Conservation (phyloP, 139 green algal genomes). For the Chlamydomonas schloesseri region DNA sequence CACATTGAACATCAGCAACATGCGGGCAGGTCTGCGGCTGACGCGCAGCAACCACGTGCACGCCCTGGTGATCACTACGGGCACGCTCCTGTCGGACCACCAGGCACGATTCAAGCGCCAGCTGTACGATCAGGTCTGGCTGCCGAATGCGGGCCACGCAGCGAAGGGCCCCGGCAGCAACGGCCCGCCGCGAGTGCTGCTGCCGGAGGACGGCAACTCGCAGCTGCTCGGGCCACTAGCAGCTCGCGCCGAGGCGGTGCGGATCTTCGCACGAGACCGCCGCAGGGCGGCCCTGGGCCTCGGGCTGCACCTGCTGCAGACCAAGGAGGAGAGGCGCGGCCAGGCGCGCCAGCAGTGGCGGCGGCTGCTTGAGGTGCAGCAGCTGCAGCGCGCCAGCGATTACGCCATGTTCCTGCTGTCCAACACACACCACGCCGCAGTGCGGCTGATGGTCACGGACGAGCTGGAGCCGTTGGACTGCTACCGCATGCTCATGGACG, state of each 20-base stretch:
- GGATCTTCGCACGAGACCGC: constrained; percentile 34
- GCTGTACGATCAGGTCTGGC: constrained; percentile 23
- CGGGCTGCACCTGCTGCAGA: neutral
- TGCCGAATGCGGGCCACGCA: neutral
- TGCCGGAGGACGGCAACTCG: neutral
- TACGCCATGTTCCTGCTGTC: constrained; percentile 58
- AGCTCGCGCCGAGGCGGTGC: neutral
- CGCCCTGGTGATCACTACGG: neutral
- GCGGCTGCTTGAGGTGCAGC: constrained; percentile 20
- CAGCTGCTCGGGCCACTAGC: constrained; percentile 25
- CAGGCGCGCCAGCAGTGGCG: constrained; percentile 11
- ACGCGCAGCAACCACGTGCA: neutral
- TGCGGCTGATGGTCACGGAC: neutral
- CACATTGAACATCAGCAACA: constrained; percentile 4
- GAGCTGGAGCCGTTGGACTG: neutral
- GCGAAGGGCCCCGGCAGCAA: neutral
- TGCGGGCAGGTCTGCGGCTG: neutral
- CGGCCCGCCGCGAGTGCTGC: neutral
- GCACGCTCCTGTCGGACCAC: constrained; percentile 12
- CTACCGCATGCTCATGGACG: neutral
- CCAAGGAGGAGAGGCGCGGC: neutral
- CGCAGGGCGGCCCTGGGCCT: constrained; percentile 34
- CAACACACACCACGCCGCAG: neutral
- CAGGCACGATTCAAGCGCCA: constrained; percentile 31
- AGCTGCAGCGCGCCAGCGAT: constrained; percentile 46